Evolutionary conservation across 768 basidiomycete species (phyloP).

Genomic region (Auricularia sp.): DNA sequence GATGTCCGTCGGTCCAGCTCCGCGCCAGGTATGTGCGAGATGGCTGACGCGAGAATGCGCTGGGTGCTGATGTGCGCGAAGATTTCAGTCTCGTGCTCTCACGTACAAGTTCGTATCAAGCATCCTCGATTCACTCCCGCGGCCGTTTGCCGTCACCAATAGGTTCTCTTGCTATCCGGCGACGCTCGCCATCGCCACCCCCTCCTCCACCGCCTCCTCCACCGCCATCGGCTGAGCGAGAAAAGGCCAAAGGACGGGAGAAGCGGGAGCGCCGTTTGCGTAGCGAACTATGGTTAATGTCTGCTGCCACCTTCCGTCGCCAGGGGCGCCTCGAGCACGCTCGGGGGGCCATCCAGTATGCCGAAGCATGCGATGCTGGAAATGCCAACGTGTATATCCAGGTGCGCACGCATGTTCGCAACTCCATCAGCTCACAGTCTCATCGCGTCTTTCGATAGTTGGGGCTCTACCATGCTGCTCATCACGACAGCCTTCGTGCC

Average conservation of each 20-base stretch:
- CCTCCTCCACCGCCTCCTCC: slow-evolving; percentile 40
- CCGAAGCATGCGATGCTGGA: slow-evolving; percentile 76
- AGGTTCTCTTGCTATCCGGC: not conserved
- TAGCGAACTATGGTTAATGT: slow-evolving; percentile 87
- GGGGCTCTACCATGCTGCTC: slow-evolving; percentile 59
- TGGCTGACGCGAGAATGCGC: slow-evolving; percentile 4
- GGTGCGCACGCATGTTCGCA: slow-evolving; percentile 34
- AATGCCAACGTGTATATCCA: slow-evolving; percentile 94
- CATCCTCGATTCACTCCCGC: slow-evolving; percentile 77
- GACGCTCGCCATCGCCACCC: slow-evolving; percentile 19
- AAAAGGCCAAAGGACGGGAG: slow-evolving; percentile 25
- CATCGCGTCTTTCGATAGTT: slow-evolving; percentile 34
- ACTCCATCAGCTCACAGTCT: not conserved
- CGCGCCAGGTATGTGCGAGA: slow-evolving; percentile 47
- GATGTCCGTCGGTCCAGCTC: slow-evolving; percentile 51
- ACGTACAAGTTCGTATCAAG: slow-evolving; percentile 53
- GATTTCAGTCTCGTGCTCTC: slow-evolving; percentile 62
- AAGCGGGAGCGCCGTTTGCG: slow-evolving; percentile 57
- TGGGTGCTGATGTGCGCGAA: slow-evolving; percentile 14
- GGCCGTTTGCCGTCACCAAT: slow-evolving; percentile 16
- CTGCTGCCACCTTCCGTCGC: slow-evolving; percentile 86
- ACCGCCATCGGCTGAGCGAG: slow-evolving; percentile 21
- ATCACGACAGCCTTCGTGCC: slow-evolving; percentile 43
- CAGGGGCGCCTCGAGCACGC: slow-evolving; percentile 85
- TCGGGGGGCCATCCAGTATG: slow-evolving; percentile 87